Conservation (phyloP, 2,329 filamentous ascomycete species). For the Fusarium goolgardi region DNA sequence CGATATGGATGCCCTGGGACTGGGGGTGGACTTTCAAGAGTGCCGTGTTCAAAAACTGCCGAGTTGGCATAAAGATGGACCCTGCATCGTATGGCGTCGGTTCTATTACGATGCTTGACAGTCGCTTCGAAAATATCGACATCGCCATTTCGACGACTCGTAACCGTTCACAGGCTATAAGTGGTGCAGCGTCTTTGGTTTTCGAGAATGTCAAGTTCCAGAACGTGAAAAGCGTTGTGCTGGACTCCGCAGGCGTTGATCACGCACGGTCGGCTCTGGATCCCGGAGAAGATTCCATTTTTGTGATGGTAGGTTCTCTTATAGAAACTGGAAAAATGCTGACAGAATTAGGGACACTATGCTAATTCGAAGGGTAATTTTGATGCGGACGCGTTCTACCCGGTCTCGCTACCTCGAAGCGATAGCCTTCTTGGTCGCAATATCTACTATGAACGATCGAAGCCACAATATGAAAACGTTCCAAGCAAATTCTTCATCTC, state of each 20-base stretch:
- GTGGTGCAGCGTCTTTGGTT: constrained; percentile 57
- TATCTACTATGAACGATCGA: constrained; percentile 77
- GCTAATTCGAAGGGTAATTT: constrained; percentile 39
- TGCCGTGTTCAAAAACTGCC: constrained; percentile 70
- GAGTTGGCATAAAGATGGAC: constrained; percentile 74
- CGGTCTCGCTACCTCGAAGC: constrained; percentile 31
- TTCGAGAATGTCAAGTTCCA: constrained; percentile 62
- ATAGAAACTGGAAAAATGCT: not conserved
- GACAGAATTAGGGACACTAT: constrained; percentile 43
- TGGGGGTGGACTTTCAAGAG: constrained; percentile 82
- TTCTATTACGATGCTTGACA: constrained; percentile 81
- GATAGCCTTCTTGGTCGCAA: constrained; percentile 62
- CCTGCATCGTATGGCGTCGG: constrained; percentile 69
- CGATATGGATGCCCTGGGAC: constrained; percentile 78
- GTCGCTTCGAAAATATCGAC: constrained; percentile 73
- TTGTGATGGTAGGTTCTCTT: constrained; percentile 43
- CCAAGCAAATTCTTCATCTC: constrained; percentile 72
- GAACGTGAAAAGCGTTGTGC: constrained; percentile 49
- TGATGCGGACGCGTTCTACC: constrained; percentile 42
- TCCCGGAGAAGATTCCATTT: constrained; percentile 29
- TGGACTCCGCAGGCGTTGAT: constrained; percentile 36
- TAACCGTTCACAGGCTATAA: constrained; percentile 46
- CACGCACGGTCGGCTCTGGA: constrained; percentile 26
- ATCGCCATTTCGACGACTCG: constrained; percentile 75
- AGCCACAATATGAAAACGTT: constrained; percentile 75